phyloP scores from a whole-genome alignment of 495 filamentous ascomycete species.

The Aspergillus haitiensis region DNA sequence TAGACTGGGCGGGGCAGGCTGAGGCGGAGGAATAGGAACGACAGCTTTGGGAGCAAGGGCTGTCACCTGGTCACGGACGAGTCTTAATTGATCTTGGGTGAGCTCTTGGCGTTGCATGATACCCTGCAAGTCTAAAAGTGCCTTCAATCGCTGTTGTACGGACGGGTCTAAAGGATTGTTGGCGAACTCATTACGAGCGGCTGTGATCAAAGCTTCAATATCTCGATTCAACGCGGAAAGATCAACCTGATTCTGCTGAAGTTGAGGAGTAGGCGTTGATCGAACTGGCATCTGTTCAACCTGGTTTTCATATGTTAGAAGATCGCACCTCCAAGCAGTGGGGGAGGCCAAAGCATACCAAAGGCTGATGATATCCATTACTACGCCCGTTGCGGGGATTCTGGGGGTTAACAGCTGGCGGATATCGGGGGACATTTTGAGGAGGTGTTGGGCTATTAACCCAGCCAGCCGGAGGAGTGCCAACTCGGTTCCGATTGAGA shows the following conservation, averaged over 20 bases:
- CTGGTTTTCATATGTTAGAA: conserved; percentile 25
- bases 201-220: conserved; percentile 70
- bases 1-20: conserved; percentile 26
- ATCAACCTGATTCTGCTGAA: conserved; percentile 33
- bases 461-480: conserved; percentile 52
- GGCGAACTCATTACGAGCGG: conserved; percentile 68
- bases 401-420: conserved; percentile 26
- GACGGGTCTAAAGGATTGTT: conserved; percentile 69
- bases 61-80: conserved; percentile 76
- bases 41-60: conserved; percentile 54
- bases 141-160: conserved; percentile 75
- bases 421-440: conserved; percentile 45
- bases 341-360: conserved; percentile 28
- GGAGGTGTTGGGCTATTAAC: conserved; percentile 72
- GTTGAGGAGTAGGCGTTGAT: conserved; percentile 40
- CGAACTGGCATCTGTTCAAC: conserved; percentile 25
- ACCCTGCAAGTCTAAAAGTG: conserved; percentile 79
- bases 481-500: conserved; percentile 55
- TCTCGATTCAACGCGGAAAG: conserved; percentile 78
- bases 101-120: conserved; percentile 78
- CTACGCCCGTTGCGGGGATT: conserved; percentile 39
- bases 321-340: conserved; percentile 1
- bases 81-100: conserved; percentile 73
- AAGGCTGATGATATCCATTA: conserved; percentile 30
- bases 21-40: conserved; percentile 25